These are phyloP conservation scores for Saccharomycopsis crataegensis DNA, from an alignment of 1,139 yeast genomes.

Conservation along the genomic window DNA sequence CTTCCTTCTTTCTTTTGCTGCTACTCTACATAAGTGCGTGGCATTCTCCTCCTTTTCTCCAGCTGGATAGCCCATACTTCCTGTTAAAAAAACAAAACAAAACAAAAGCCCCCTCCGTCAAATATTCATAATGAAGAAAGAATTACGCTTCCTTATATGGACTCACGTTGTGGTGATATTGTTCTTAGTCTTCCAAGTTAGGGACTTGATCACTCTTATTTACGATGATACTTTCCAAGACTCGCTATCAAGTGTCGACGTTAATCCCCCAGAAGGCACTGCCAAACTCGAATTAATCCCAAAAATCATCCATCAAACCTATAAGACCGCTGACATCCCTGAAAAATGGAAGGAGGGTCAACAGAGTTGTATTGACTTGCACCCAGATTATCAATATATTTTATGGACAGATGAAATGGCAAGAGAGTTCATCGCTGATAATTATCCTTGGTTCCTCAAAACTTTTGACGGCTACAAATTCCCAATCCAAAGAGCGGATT, in stretches of 20 bases:
- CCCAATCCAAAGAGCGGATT: slow-evolving; percentile 87
- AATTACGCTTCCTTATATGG: slow-evolving; percentile 50
- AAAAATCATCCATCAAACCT: slow-evolving; percentile 88
- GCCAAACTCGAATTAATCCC: slow-evolving; percentile 59
- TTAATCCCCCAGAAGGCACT: slow-evolving; percentile 39
- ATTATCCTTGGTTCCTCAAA: slow-evolving; percentile 78
- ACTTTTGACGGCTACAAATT: slow-evolving; percentile 74
- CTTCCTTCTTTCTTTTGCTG: too few species aligned
- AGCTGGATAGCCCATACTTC: not conserved
- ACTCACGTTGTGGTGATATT: slow-evolving; percentile 50
- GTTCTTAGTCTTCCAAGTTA: slow-evolving; percentile 54
- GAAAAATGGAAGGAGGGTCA: slow-evolving; percentile 77
- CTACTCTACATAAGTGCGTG: too few species aligned
- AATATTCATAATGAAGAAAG: slow-evolving; percentile 40
- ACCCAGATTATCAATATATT: slow-evolving; percentile 82
- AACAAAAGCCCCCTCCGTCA: not conserved
- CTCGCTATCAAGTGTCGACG: slow-evolving; percentile 52
- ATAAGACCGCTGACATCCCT: slow-evolving; percentile 72
- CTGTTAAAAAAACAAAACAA: not conserved
- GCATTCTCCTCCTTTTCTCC: not conserved
- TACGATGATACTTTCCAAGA: slow-evolving; percentile 65
- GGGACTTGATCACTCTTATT: slow-evolving; percentile 68
- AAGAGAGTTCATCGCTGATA: slow-evolving; percentile 64
- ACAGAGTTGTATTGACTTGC: slow-evolving; percentile 63
- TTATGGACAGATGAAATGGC: slow-evolving; percentile 89